Conservation (phyloP, 345 rosid genomes). For the Brassica cretica region DNA sequence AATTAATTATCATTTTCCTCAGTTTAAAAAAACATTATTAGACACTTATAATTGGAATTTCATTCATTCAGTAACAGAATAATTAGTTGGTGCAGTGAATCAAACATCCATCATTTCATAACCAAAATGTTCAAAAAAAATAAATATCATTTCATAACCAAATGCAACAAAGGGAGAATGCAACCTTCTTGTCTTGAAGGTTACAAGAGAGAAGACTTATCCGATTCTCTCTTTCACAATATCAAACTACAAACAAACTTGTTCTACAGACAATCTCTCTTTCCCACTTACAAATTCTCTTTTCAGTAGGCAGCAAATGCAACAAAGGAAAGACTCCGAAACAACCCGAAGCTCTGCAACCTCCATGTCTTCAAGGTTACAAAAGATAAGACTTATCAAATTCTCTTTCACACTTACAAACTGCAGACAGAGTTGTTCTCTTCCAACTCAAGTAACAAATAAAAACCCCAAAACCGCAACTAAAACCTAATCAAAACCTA, state of each 20-base stretch:
- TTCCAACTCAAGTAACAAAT: slow-evolving; percentile 17
- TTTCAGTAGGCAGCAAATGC: slow-evolving; percentile 8
- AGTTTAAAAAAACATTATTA: slow-evolving; percentile 11
- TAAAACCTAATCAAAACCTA: slow-evolving; percentile 29
- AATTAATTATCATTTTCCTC: background rate
- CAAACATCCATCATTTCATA: slow-evolving; percentile 19
- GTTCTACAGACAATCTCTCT: background rate
- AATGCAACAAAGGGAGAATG: background rate
- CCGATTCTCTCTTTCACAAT: slow-evolving; percentile 31
- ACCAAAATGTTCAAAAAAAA: background rate
- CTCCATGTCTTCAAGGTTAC: slow-evolving; percentile 12
- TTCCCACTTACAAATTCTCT: background rate
- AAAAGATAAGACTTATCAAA: background rate
- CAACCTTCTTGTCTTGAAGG: background rate
- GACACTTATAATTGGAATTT: background rate
- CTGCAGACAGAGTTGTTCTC: slow-evolving; percentile 2
- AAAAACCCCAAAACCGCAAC: slow-evolving; percentile 6
- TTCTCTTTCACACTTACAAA: slow-evolving; percentile 28
- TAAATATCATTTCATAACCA: slow-evolving; percentile 9
- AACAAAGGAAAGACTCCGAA: slow-evolving; percentile 9
- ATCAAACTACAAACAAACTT: background rate
- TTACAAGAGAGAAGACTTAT: background rate
- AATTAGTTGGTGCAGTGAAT: slow-evolving; percentile 23
- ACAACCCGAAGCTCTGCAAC: slow-evolving; percentile 14
- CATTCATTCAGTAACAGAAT: slow-evolving; percentile 14